Percentiles rank a stretch among this genome's conserved stretches.
phyloP scores from a whole-genome alignment of 2,329 filamentous ascomycete genomes.

The Xylariales sp. region DNA sequence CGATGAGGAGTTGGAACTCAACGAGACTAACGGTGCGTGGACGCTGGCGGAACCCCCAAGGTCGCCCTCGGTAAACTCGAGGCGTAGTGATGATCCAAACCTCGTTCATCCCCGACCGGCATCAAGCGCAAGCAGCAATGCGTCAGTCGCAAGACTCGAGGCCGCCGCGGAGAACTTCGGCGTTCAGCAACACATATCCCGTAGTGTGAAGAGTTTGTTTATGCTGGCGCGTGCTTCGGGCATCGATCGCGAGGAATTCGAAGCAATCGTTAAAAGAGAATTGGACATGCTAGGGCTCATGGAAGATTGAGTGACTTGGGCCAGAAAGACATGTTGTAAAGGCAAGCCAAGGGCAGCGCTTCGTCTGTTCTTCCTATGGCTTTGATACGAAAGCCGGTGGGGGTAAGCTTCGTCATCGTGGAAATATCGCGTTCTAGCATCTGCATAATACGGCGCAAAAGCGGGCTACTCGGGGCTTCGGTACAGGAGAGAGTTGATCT shows the following conservation, averaged over 20 bases:
- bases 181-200: conserved; percentile 74
- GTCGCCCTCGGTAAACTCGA: conserved; percentile 31
- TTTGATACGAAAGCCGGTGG: background rate
- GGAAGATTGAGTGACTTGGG: conserved; percentile 41
- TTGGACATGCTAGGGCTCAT: conserved; percentile 65
- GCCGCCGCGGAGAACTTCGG: conserved; percentile 55
- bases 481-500: no score
- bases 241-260: conserved; percentile 72
- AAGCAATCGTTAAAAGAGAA: conserved; percentile 65
- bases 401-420: no score
- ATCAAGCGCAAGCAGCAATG: conserved; percentile 54
- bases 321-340: background rate
- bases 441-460: no score
- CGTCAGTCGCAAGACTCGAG: conserved; percentile 59
- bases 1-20: conserved; percentile 24
- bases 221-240: conserved; percentile 65
- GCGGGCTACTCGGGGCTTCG: no score
- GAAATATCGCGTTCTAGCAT: no score
- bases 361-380: no score
- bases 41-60: conserved; percentile 39
- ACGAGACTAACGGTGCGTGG: conserved; percentile 37
- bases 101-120: conserved; percentile 46
- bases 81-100: conserved; percentile 33
- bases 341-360: no score
- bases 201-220: conserved; percentile 73